Conservation (phyloP, 129 eudicot species). For the Flaveria bidentis region DNA sequence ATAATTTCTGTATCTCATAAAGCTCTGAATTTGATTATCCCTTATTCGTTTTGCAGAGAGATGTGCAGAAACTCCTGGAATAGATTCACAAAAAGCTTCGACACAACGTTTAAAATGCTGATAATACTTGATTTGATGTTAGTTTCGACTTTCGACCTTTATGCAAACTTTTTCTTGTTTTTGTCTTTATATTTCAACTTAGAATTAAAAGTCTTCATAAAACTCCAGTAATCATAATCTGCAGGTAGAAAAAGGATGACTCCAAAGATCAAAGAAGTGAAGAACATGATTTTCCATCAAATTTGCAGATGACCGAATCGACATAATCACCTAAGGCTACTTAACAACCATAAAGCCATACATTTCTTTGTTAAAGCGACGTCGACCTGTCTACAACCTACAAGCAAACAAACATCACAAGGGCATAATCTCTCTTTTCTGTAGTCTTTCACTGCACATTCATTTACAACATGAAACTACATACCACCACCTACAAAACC, state of each 20-base stretch:
- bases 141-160: conserved; percentile 2
- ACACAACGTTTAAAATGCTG: neutral
- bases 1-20: neutral
- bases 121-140: neutral
- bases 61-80: conserved; percentile 33
- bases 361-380: too few relatives aligned
- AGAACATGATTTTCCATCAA: too few relatives aligned
- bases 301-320: too few relatives aligned
- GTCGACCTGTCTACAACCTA: neutral
- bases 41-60: conserved; percentile 33
- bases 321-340: too few relatives aligned
- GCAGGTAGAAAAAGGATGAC: too few relatives aligned
- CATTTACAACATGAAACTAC: neutral
- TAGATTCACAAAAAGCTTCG: conserved; percentile 18
- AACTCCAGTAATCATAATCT: too few relatives aligned
- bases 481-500: too few relatives aligned
- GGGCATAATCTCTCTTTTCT: neutral
- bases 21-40: conserved; percentile 12
- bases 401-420: neutral
- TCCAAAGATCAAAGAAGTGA: neutral
- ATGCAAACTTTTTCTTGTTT: neutral
- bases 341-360: too few relatives aligned
- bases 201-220: neutral
- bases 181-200: neutral
- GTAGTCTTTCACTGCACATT: neutral